Percentiles rank a stretch among this genome's conserved stretches.
These are phyloP conservation scores for Penicillium flavigenum DNA, from an alignment of 495 filamentous ascomycete genomes.

Conservation along the genomic window DNA sequence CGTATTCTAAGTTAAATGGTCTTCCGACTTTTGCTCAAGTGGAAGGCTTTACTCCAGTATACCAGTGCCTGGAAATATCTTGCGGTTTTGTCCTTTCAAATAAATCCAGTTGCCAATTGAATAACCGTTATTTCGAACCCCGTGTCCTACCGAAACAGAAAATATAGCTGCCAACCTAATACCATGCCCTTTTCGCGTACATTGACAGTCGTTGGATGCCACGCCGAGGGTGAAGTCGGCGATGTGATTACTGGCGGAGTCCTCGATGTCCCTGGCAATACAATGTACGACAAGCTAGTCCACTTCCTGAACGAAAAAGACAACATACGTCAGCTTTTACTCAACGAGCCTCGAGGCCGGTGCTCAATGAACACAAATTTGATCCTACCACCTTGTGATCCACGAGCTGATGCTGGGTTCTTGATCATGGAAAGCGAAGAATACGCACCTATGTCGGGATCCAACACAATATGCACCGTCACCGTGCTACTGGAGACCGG, in stretches of 20 bases:
- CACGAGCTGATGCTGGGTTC: conserved; percentile 37
- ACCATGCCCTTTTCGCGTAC: conserved; percentile 30
- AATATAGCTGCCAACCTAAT: not conserved
- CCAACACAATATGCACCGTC: conserved; percentile 36
- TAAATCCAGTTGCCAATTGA: not conserved
- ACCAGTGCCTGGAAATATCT: not conserved
- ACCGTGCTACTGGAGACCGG: conserved; percentile 39
- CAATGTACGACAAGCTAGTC: conserved; percentile 36
- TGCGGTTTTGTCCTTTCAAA: not conserved
- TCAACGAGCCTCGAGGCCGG: conserved; percentile 41
- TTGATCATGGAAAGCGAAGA: conserved; percentile 44
- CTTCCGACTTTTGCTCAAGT: not conserved
- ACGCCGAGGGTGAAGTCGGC: conserved; percentile 35
- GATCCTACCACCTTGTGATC: conserved; percentile 37
- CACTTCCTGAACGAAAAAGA: conserved; percentile 32
- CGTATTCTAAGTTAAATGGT: not conserved
- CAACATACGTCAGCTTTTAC: conserved; percentile 32
- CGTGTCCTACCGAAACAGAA: not conserved
- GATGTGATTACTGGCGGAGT: conserved; percentile 40
- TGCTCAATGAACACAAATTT: conserved; percentile 36
- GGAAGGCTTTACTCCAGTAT: not conserved
- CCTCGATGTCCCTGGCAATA: conserved; percentile 33
- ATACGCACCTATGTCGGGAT: conserved; percentile 40
- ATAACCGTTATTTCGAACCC: not conserved
- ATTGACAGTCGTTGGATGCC: conserved; percentile 31